Evolutionary conservation across 352 stramenopile species (phyloP), one percentile per base, ranked within the genome.

Genomic region (Thraustochytrium sp.): DNA sequence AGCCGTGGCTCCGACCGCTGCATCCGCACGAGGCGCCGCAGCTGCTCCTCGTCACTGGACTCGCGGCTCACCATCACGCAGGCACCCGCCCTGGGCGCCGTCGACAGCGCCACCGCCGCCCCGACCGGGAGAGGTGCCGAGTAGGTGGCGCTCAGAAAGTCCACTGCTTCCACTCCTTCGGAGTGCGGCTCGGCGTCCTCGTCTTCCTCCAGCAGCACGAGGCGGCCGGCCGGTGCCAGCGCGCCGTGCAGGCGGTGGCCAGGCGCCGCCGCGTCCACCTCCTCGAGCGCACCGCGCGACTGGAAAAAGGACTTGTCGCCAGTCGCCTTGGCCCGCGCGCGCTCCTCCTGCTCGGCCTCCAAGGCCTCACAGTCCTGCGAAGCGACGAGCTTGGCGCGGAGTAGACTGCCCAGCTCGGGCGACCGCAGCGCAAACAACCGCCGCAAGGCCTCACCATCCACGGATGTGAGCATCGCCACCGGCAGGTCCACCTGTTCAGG

Each of bases 251-350:
- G 51, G 18, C 49, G 68, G 26, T 80, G 68, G 5, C 31, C 68
- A 34, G 37, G 44, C 16, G 8, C 36, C 76, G 8, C 5, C 16
- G 21, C 13, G 3, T 26, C 44, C 5, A 18, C 29, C n/a, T 61
- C 36, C 34, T 31, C 13, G 21, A 53, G 23, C 11, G 68, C 31
- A 26, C 62, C 62, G 8, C 31, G 9, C 21, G 21, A 42, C 8
- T 36, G 65, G 23, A 77, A 77, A 3, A 62, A 62, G 23, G 65
- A 55, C 65, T 77, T 80, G 8, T 80, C 46, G 8, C 48, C 34
- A 9, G 21, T 18, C 1, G 23, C 23, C 37, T 64, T 51, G 68
- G 53, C 68, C 51, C 23, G 0, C 2, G 31, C 68, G 31, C 42
- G 34, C 9, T 26, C 53, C 34, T 36, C 4, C 31, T 80, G 18